Evolutionary conservation across 176 grass and related monocot species (phyloP).

Genomic region (Hordeum vulgare): DNA sequence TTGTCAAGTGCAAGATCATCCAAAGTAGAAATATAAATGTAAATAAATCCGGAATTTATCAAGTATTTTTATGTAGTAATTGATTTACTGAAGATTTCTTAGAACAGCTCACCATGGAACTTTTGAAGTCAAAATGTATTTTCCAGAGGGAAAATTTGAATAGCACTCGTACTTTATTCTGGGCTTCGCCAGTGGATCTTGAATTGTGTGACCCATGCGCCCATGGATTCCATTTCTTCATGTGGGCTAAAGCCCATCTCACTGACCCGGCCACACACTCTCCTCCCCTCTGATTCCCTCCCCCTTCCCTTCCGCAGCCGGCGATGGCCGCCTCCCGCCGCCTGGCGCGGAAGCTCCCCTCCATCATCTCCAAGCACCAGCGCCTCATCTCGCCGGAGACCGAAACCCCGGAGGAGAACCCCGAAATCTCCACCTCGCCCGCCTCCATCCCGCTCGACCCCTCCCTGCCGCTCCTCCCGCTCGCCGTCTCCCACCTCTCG

Average conservation of each 20-base stretch:
- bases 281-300: not conserved
- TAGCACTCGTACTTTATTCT: not conserved
- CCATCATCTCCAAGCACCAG: conserved; percentile 63
- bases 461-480: conserved; percentile 41
- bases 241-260: not conserved
- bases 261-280: not conserved
- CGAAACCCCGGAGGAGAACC: not conserved
- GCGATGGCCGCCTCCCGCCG: conserved; percentile 50
- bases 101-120: too few relatives aligned
- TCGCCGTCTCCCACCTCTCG: conserved; percentile 50
- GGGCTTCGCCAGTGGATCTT: not conserved
- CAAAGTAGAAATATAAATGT: not conserved
- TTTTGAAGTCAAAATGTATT: too few relatives aligned
- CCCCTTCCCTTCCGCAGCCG: not conserved
- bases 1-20: not conserved
- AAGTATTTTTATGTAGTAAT: too few relatives aligned
- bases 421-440: not conserved
- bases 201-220: too few relatives aligned
- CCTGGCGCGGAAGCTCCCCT: conserved; percentile 50
- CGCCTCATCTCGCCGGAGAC: conserved; percentile 43
- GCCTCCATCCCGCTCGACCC: conserved; percentile 32
- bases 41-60: not conserved
- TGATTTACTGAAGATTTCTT: too few relatives aligned
- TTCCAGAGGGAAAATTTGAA: too few relatives aligned
- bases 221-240: too few relatives aligned